Conservation (phyloP, 495 filamentous ascomycete species). For the Neurospora sp. region DNA sequence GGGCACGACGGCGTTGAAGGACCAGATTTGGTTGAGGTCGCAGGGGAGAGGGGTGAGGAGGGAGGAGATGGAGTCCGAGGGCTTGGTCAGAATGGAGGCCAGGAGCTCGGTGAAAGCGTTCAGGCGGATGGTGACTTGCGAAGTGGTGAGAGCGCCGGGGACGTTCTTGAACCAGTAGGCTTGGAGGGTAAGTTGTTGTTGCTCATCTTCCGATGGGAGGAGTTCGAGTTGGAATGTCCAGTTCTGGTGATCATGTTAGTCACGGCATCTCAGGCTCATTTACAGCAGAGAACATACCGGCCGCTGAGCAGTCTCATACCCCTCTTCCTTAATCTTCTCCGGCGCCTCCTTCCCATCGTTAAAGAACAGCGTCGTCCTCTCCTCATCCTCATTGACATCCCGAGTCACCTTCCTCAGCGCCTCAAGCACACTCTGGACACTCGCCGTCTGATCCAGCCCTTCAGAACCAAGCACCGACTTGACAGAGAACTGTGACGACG, state of each 20-base stretch:
- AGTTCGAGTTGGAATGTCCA: conserved; percentile 10
- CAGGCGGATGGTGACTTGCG: conserved; percentile 3
- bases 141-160: not conserved
- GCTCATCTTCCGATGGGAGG: not conserved
- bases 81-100: not conserved
- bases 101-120: conserved; percentile 7
- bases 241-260: not conserved
- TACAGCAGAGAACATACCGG: not conserved
- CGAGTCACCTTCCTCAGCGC: not conserved
- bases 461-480: not conserved
- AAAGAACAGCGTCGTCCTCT: conserved; percentile 2
- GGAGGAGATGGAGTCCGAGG: not conserved
- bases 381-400: no score
- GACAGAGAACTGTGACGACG: not conserved
- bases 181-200: conserved; percentile 4
- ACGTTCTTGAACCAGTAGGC: conserved; percentile 2
- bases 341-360: not conserved
- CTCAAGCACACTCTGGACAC: not conserved
- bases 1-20: conserved; percentile 31
- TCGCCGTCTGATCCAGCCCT: not conserved
- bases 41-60: conserved; percentile 5
- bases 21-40: conserved; percentile 28
- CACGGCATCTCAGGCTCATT: no score
- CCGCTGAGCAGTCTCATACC: not conserved
- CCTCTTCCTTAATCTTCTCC: not conserved